Evolutionary conservation across 805 yeast species (phyloP), one percentile per base, ranked within the genome.

Genomic region (Zygosaccharomyces lentus): DNA sequence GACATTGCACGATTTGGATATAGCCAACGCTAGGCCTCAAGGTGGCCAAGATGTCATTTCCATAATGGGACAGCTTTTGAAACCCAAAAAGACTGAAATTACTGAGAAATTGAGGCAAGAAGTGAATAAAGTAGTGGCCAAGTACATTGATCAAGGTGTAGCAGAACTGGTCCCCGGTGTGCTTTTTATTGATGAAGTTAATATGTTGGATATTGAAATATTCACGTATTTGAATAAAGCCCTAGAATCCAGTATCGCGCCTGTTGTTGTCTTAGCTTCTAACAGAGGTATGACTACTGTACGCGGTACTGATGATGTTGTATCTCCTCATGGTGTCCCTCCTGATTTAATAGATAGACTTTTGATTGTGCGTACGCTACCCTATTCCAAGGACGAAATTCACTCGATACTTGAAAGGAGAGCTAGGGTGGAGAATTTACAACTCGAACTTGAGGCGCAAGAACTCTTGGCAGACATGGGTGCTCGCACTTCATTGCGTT

Each of bases 151-250:
- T 67, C 97, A 93, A 71, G 99, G 99, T 50, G 87, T 91, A 44
- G 99, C 99, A 9, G 98, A 91, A 69, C 76, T 93, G 40, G 87
- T 93, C 48, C 99, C 99, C 1, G 99, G 99, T 59, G 99, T 93
- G 19, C 73, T 93, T 58, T 93, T 93, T 68, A 93, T 93, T 57
- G 99, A 93, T 69, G 99, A 93, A 72, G 98, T 90, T 36, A 95
- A 93, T 71, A 93, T 93, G 99, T 76, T 93, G 58, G 99, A 93
- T 65, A 84, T 93, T 52, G 99, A 93, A 74, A 87, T 95, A 65
- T 93, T 93, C 72, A 87, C 99, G 9, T 93, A 87, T 66, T 74
- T 93, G 60, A 93, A 93, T 73, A 78, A 95, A 54, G 98, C 98
- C 8, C 75, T 93, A 53, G 99, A 93, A 69, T 82, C 90, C 41